Conservation (phyloP, 2,329 filamentous ascomycete species). For the Aureobasidium melanogenum region DNA sequence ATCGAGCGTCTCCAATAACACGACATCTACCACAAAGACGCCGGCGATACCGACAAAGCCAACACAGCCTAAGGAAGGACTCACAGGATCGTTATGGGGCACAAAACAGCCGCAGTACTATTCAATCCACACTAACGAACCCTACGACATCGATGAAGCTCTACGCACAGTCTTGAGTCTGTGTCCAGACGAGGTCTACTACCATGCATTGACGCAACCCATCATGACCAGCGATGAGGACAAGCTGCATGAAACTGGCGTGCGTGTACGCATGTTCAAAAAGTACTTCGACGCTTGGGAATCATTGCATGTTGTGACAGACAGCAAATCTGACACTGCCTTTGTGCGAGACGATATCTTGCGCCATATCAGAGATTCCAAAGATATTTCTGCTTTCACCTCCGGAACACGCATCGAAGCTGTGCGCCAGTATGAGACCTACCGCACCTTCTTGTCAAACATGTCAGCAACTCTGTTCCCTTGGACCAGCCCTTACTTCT, state of each 20-base stretch:
- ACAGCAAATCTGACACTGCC: constrained; percentile 23
- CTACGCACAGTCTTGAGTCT: constrained; percentile 20
- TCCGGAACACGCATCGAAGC: constrained; percentile 23
- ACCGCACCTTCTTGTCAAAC: constrained; percentile 32
- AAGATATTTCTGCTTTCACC: constrained; percentile 16
- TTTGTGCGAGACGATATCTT: constrained; percentile 34
- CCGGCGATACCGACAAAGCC: not conserved
- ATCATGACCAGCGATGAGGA: constrained; percentile 31
- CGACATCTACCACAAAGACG: not conserved
- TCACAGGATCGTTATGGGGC: not conserved
- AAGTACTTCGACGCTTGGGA: constrained; percentile 35
- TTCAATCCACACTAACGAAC: constrained; percentile 3
- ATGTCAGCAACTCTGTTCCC: constrained; percentile 33
- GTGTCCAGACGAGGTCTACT: constrained; percentile 26
- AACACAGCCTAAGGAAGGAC: not conserved
- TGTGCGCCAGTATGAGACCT: constrained; percentile 35
- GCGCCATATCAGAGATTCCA: constrained; percentile 26
- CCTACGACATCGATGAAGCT: constrained; percentile 6
- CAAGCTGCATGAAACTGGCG: constrained; percentile 31
- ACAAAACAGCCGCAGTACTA: not conserved
- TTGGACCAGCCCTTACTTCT: constrained; percentile 34
- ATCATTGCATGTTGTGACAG: constrained; percentile 24
- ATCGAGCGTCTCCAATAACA: not conserved
- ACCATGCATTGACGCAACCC: constrained; percentile 29
- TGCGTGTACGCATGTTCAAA: constrained; percentile 33